Evolutionary conservation across 2,329 filamentous ascomycete genomes (phyloP), one percentile per base, ranked within the genome.

Genomic region (Macrophomina phaseolina): DNA sequence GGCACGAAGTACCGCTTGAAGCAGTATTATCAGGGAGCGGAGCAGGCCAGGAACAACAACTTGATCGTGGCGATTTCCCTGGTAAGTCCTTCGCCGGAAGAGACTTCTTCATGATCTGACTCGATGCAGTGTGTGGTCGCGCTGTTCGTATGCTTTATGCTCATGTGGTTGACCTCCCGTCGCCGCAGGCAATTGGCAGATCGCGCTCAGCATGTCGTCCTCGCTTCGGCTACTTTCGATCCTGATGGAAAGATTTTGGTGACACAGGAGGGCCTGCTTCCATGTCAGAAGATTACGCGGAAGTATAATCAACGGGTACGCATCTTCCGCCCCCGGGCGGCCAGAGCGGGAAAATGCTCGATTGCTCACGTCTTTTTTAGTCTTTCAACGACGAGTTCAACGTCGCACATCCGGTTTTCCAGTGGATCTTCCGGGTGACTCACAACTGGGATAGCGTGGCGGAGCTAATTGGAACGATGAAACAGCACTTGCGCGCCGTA

Each of bases 371-470:
- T 16, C n/a, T 12, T 18, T 14, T 40, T 75, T 69, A 79, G 75
- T 88, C 87, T 34, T 87, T 90, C 64, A 87, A 89, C 68, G 92
- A 96, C 68, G 87, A 89, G 14, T 94, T 97, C 73, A 89, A 88
- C 66, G 88, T 89, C 30, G 86, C 87, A 0, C 92, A 97, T 74
- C 87, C 91, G 0, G 87, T 94, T 1, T 97, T 95, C 77, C 88
- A 93, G 60, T 97, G 93, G 93, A 90, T 95, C 73, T 96, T 91
- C 74, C 87, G 91, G 66, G 91, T 92, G 2, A 92, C 91, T 6
- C 86, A 89, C 67, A 90, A 93, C 76, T 97, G 93, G 93, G 75
- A 80, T 7, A 85, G 87, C 48, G 84, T 97, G 32, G 83, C 83
- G 65, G 86, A 88, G 52, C 81, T 95, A 5, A 83, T 96, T 30